Evolutionary conservation across 2,329 filamentous ascomycete genomes (phyloP).

Genomic region (Claviceps arundinis): DNA sequence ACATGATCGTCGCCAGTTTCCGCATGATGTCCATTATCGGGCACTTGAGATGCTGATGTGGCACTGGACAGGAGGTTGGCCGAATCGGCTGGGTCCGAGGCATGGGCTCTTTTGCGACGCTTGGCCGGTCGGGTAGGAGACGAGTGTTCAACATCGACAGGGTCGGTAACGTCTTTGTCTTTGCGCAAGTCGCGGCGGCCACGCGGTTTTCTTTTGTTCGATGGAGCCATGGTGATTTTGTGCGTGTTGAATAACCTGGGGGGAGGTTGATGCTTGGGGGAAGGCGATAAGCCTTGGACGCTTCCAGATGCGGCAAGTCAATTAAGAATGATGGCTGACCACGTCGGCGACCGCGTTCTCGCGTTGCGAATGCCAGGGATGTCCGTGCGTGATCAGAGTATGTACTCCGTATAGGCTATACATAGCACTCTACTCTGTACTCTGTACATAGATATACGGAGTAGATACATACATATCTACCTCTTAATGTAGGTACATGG

Average conservation of each 20-base stretch:
- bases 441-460: too few relatives aligned
- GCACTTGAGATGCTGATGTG: constrained; percentile 18
- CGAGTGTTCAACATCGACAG: constrained; percentile 33
- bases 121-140: constrained; percentile 50
- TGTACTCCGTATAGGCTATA: too few relatives aligned
- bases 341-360: constrained; percentile 15
- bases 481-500: neutral
- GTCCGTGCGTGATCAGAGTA: neutral
- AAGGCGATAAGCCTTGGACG: neutral
- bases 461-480: neutral
- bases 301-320: constrained; percentile 1
- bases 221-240: constrained; percentile 20
- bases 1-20: constrained; percentile 40
- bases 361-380: constrained; percentile 13
- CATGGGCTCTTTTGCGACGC: constrained; percentile 43
- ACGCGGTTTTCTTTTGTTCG: constrained; percentile 24
- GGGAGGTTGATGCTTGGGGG: neutral
- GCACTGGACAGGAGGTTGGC: constrained; percentile 8
- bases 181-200: constrained; percentile 26
- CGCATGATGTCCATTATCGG: constrained; percentile 23
- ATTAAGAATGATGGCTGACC: constrained; percentile 7
- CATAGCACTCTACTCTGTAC: too few relatives aligned
- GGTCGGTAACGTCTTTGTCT: constrained; percentile 19
- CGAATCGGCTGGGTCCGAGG: constrained; percentile 7
- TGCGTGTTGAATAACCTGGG: neutral